These are phyloP conservation scores for Fistulifera solaris DNA, from an alignment of 108 stramenopile species.

Conservation along the genomic window DNA sequence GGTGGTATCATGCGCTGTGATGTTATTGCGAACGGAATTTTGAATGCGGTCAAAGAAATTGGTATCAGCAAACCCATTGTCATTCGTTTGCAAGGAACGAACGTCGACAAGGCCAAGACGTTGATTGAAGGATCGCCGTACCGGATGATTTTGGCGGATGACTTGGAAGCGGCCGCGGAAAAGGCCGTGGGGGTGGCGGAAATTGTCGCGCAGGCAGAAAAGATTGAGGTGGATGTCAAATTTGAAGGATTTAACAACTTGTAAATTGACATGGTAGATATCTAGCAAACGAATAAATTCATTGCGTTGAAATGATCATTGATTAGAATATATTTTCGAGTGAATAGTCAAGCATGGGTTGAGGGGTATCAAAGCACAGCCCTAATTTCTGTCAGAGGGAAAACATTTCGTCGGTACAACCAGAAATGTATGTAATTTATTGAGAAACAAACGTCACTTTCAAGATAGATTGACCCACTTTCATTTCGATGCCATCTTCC, in stretches of 20 bases:
- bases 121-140: conserved; percentile 65
- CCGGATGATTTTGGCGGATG: conserved; percentile 53
- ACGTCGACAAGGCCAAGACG: conserved; percentile 80
- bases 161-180: conserved; percentile 88
- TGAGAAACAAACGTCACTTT: background rate
- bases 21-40: conserved; percentile 86
- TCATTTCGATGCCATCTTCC: conserved; percentile 1
- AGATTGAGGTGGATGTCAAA: conserved; percentile 57
- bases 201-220: conserved; percentile 60
- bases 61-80: conserved; percentile 83
- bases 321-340: no score
- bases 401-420: no score
- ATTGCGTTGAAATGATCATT: no score
- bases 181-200: conserved; percentile 86
- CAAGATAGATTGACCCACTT: conserved; percentile 1
- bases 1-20: conserved; percentile 96
- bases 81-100: conserved; percentile 89
- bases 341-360: no score
- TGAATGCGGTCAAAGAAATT: conserved; percentile 75
- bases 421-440: no score
- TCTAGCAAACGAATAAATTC: no score
- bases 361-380: no score
- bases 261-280: conserved; percentile 1
- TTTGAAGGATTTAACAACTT: conserved; percentile 57
- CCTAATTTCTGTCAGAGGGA: no score